Evolutionary conservation across 2,329 filamentous ascomycete species (phyloP), one percentile per base, ranked within the genome.

Genomic region (Calonectria pauciramosa): DNA sequence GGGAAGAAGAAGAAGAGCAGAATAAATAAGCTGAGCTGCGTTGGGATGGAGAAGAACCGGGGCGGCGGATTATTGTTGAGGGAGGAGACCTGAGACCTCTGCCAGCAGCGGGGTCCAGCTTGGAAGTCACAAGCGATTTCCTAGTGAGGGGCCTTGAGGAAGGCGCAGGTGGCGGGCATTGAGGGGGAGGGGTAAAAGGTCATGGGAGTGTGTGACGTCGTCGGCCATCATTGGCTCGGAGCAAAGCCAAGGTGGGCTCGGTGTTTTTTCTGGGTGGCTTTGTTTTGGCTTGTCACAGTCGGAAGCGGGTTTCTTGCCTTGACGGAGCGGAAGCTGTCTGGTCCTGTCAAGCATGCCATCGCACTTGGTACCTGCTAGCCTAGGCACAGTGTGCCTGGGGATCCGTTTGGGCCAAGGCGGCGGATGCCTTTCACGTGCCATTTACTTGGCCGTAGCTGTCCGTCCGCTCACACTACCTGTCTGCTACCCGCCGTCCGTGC

Each of bases 21-120:
- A 56, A 36, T 41, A 38, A 64, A 75, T 49, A 68, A 56, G 72
- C 51, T 44, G 54, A 59, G 28, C 63, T 34, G 54, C 54, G 71
- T 72, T 73, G 71, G 56, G 71, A 67, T 49, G 67, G 66, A 64
- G 60, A 64, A 70, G 67, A 63, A 52, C 60, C 67, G 71, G 70
- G 71, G 71, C 59, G 67, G 67, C 54, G 71, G 71, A 73, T 73
- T 67, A 73, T 73, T 73, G 71, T 73, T 73, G 71, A 73, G 71
- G 34, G 54, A 60, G 41, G 56, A 70, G 66, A 66, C 67, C 59
- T 65, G 64, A 70, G 44, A 52, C 51, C 67, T 63, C 60, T 54
- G 32, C 64, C 16, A 41, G 59, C 67, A 73, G 71, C 67, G 71
- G 71, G 71, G 71, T 59, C 51, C 51, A 51, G 18, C 68, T 64